Conservation (phyloP, 78 protist species). For the Dictyostelium firmibasis region DNA sequence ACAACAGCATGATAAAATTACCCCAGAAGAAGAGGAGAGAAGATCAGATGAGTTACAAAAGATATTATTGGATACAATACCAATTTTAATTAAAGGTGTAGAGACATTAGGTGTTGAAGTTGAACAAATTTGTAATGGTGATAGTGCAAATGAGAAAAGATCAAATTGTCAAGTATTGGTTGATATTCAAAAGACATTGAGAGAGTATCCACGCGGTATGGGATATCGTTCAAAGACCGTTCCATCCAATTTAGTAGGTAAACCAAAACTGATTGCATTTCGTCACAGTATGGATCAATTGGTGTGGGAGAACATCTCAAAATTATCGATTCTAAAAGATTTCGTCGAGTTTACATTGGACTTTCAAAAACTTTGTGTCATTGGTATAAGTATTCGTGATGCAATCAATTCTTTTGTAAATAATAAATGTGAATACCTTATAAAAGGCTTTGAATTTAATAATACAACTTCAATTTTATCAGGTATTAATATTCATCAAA, state of each 20-base stretch:
- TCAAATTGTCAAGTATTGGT: slow-evolving; percentile 42
- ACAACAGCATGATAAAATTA: not conserved
- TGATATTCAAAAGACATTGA: slow-evolving; percentile 50
- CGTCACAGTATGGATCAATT: slow-evolving; percentile 55
- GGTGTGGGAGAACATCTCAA: slow-evolving; percentile 66
- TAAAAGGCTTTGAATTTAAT: not conserved
- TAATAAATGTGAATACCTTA: slow-evolving; percentile 23
- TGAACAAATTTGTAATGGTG: slow-evolving; percentile 28
- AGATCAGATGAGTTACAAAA: slow-evolving; percentile 40
- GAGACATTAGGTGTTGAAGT: slow-evolving; percentile 33
- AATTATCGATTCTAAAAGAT: slow-evolving; percentile 63
- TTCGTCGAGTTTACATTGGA: slow-evolving; percentile 53
- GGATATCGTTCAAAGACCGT: slow-evolving; percentile 47
- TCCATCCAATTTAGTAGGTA: slow-evolving; percentile 16
- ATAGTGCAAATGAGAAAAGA: slow-evolving; percentile 38
- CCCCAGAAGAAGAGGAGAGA: slow-evolving; percentile 50
- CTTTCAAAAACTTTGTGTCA: slow-evolving; percentile 50
- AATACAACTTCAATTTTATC: not conserved
- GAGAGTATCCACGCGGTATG: slow-evolving; percentile 76
- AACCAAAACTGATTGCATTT: slow-evolving; percentile 58
- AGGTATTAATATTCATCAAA: not conserved
- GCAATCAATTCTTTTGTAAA: slow-evolving; percentile 37
- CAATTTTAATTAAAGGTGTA: slow-evolving; percentile 37
- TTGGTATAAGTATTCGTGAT: slow-evolving; percentile 71
- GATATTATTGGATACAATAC: slow-evolving; percentile 25